Evolutionary conservation across 148 eudicot genomes (phyloP).

Genomic region (Diospyros lotus): DNA sequence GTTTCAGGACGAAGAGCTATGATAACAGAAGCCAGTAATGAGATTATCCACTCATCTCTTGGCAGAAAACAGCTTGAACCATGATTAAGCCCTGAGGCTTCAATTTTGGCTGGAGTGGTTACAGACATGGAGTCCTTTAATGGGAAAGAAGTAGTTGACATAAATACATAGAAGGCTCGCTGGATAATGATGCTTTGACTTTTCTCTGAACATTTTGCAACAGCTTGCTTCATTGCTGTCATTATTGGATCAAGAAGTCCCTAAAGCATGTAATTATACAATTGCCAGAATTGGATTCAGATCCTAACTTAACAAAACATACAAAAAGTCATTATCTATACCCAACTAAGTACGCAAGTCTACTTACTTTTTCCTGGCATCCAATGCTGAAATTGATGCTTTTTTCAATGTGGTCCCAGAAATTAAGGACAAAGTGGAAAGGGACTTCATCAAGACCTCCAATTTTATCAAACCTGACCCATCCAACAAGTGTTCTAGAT

Average conservation of each 20-base stretch:
- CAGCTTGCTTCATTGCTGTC: conserved; percentile 63
- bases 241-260: conserved; percentile 69
- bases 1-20: conserved; percentile 73
- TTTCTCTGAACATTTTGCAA: conserved; percentile 57
- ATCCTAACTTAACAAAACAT: too few species aligned
- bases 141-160: conserved; percentile 31
- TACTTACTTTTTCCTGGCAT: conserved; percentile 37
- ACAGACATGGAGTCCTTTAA: conserved; percentile 22
- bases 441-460: conserved; percentile 44
- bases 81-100: conserved; percentile 27
- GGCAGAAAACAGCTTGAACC: conserved; percentile 25
- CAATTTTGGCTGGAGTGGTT: conserved; percentile 25
- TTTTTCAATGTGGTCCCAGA: conserved; percentile 61
- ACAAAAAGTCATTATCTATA: not conserved
- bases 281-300: not conserved
- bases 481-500: conserved; percentile 15
- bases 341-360: not conserved
- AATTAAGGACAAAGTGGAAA: conserved; percentile 44
- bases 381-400: conserved; percentile 16
- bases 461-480: conserved; percentile 44
- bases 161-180: conserved; percentile 52
- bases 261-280: conserved; percentile 30
- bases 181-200: conserved; percentile 50
- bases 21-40: conserved; percentile 75
- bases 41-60: conserved; percentile 63